Conservation (phyloP, 208 protist species). For the Hexamita inflata region DNA sequence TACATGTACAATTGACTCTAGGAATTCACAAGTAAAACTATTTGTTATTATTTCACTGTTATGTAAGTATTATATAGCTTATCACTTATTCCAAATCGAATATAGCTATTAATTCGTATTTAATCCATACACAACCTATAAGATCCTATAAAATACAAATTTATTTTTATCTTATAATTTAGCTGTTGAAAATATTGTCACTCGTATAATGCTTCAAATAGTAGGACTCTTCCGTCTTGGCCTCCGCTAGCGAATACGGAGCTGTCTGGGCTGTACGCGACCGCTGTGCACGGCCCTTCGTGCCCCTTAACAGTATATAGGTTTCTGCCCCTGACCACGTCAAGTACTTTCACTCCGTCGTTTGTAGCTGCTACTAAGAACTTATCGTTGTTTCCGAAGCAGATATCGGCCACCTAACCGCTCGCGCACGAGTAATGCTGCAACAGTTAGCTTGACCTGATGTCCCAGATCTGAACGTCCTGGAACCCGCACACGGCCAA, state of each 20-base stretch:
- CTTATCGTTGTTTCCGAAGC: neutral
- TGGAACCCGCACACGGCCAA: slow-evolving; percentile 47
- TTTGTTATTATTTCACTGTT: too few relatives aligned
- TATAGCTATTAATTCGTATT: too few relatives aligned
- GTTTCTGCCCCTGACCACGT: neutral
- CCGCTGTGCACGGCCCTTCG: neutral
- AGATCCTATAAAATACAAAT: too few relatives aligned
- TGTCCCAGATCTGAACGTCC: slow-evolving; percentile 59
- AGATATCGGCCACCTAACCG: slow-evolving; percentile 47
- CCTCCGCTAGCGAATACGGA: slow-evolving; percentile 7
- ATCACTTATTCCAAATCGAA: too few relatives aligned
- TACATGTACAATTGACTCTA: too few relatives aligned
- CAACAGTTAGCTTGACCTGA: slow-evolving; percentile 52
- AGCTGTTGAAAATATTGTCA: too few relatives aligned
- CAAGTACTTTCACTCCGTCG: neutral
- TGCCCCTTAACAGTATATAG: slow-evolving; percentile 21
- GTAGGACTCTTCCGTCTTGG: slow-evolving; percentile 7
- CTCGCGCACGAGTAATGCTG: slow-evolving; percentile 58
- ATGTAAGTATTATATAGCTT: too few relatives aligned
- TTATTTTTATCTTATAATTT: too few relatives aligned
- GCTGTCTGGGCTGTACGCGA: neutral
- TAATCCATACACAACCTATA: too few relatives aligned
- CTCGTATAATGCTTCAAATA: too few relatives aligned
- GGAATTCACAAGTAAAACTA: too few relatives aligned
- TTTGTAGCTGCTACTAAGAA: neutral